Base-by-base conservation (phyloP, 192 early-diverging fungal genomes). In the Coemansia sp. region DNA sequence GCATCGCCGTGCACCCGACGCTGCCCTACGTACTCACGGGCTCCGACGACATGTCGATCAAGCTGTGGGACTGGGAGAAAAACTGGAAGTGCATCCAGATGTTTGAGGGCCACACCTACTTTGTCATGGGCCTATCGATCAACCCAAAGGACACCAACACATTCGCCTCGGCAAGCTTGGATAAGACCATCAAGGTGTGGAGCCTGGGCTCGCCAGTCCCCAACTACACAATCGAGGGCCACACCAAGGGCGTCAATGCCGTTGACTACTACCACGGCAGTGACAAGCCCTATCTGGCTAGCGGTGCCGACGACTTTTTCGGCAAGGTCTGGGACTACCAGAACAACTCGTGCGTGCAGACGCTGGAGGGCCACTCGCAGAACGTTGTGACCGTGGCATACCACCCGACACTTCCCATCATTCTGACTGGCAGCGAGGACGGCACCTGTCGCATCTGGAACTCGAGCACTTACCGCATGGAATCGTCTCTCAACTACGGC, bases 141-240 rank as follows among this genome's bases (percentile, higher is more conserved):
- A 98, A 97, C 76, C 98, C 98, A n/a, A 99, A 99, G 76, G 98
- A 99, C 68, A 88, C 91, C 58, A 99, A 99, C 84, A 98, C 96
- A 12, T 99, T 99, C 86, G 98, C 98, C 17, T 95, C 93, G 31
- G 98, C 98, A 15, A 96, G 91, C 41, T 83, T 99, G 65, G 98
- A 99, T 78, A 88, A 93, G 48, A 95, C 97, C 7, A 88, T 98
- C 76, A 99, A 99, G 78, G 92, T 99, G 12, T 99, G 98, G 98
- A 94, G 89, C 34, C 85, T 99, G 15, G 95, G 96, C 17, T 95
- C 96, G 8, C 77, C 90, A 8, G 88, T 91, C 20, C 89, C 98
- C 32, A 99, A 99, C 84, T 98, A 92, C 74, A 99, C 98, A 5
- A 87, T 99, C 39, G 92, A 96, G 69, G 98, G 96, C 24, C 98